phyloP scores from a whole-genome alignment of 2,329 filamentous ascomycete genomes.

The Fusarium zealandicum region DNA sequence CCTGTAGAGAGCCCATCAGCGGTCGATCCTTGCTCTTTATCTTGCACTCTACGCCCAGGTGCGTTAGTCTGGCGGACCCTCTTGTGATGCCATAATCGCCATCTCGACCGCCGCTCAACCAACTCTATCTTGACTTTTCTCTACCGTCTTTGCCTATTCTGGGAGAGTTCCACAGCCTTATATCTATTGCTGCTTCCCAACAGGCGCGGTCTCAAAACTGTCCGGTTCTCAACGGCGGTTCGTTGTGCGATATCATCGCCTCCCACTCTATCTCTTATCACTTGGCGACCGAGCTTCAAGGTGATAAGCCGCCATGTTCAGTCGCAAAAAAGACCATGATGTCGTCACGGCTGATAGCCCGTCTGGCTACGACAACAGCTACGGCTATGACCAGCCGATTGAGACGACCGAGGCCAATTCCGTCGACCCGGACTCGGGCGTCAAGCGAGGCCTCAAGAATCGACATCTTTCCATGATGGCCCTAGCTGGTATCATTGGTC shows the following conservation, averaged over 20 bases:
- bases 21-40: slow-evolving; percentile 33
- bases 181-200: not conserved
- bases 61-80: slow-evolving; percentile 38
- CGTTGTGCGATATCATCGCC: not conserved
- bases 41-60: slow-evolving; percentile 26
- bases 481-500: slow-evolving; percentile 69
- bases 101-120: slow-evolving; percentile 23
- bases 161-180: slow-evolving; percentile 14
- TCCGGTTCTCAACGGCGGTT: not conserved
- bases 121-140: slow-evolving; percentile 33
- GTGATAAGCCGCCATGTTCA: slow-evolving; percentile 20
- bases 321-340: slow-evolving; percentile 32
- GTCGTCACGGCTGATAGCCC: slow-evolving; percentile 30
- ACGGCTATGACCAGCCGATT: slow-evolving; percentile 24
- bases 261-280: not conserved
- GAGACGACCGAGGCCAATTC: slow-evolving; percentile 46
- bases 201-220: not conserved
- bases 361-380: slow-evolving; percentile 28
- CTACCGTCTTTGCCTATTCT: slow-evolving; percentile 9
- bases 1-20: slow-evolving; percentile 16
- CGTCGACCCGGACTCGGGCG: slow-evolving; percentile 68
- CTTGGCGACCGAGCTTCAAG: slow-evolving; percentile 10
- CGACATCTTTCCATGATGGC: slow-evolving; percentile 73
- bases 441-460: slow-evolving; percentile 74
- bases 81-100: slow-evolving; percentile 36